phyloP scores from a whole-genome alignment of 495 filamentous ascomycete genomes.

The Daldinia concentrica region DNA sequence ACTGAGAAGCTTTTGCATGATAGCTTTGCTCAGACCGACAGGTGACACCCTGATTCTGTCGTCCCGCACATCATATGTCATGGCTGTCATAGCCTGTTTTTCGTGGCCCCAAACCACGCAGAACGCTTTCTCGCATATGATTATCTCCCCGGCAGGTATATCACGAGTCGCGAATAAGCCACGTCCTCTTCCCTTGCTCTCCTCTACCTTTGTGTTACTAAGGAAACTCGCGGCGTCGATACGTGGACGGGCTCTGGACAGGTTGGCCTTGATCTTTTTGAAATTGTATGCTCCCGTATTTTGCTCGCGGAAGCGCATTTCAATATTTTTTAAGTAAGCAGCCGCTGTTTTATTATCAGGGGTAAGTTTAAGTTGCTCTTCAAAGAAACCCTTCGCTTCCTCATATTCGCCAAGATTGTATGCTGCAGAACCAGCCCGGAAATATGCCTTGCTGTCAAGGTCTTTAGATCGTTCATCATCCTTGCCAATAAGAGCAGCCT shows the following conservation, averaged over 20 bases:
- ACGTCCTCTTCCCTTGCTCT: constrained; percentile 39
- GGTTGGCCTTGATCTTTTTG: constrained; percentile 41
- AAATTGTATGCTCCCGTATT: constrained; percentile 54
- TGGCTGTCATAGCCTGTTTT: constrained; percentile 28
- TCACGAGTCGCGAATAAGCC: constrained; percentile 59
- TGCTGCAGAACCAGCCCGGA: constrained; percentile 52
- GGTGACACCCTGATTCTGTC: constrained; percentile 44
- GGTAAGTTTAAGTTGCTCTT: constrained; percentile 44
- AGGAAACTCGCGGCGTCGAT: constrained; percentile 49
- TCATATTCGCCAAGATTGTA: constrained; percentile 53
- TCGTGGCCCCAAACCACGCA: constrained; percentile 41
- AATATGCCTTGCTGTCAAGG: constrained; percentile 54
- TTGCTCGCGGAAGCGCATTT: constrained; percentile 43
- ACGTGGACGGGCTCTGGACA: constrained; percentile 41
- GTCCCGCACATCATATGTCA: constrained; percentile 43
- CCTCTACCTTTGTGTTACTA: constrained; percentile 22
- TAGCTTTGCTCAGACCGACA: constrained; percentile 47
- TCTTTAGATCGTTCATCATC: constrained; percentile 42
- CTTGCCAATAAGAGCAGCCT: constrained; percentile 40
- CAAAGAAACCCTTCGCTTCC: constrained; percentile 35
- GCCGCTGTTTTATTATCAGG: constrained; percentile 42
- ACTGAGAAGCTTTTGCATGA: constrained; percentile 54
- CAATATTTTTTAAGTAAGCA: constrained; percentile 41
- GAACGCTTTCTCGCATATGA: constrained; percentile 65
- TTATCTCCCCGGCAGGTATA: constrained; percentile 58